Evolutionary conservation across 2,329 filamentous ascomycete species (phyloP), one percentile per base, ranked within the genome.

Genomic region (Rhynchosporium graminicola): DNA sequence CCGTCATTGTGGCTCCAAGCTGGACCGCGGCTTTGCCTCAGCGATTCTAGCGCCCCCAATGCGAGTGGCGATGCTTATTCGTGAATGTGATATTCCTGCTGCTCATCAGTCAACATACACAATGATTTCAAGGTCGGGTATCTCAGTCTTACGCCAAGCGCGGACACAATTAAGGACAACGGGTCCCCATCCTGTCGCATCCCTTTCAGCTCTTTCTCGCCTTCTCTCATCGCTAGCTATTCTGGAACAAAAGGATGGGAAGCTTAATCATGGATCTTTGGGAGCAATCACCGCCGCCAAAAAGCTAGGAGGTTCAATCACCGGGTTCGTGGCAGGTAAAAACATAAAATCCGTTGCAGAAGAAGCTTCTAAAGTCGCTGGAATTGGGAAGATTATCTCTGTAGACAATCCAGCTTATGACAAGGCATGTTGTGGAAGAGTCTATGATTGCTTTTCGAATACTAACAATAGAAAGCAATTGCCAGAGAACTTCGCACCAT

Each of bases 351-450:
- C 77, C 60, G 89, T 87, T 6, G 95, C 93, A 58, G 87, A 90
- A 62, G 87, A 96, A 78, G 92, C 90, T 29, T 90, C 92, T 67
- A 96, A 96, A 79, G 88, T 96, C 45, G 87, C 91, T 68, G 95
- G 95, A 33, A 79, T 99, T 46, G 92, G 96, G 72, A 98, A 97
- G 82, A 86, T 99, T 65, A 84, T 99, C 71, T 87, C 86, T 47
- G 88, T 98, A 26, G 91, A 97, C 68, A 98, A 92, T 77, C 86
- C 81, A 60, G 90, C 91, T 57, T 99, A 99, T 74, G 93, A 98
- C 73, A 96, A 93, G 86, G 92, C 93, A 72, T 63, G 69, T 46
- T 57, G 15, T 20, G 20, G 20, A 20, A 20, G 40, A 29, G 15
- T 7, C 20, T 9, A 67, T 4, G 15, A 42, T 45, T 20, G 50